A percentile compares a stretch with the other conserved stretches of the same genome.
Evolutionary conservation across 2,329 filamentous ascomycete genomes (phyloP).

Genomic region (Aspergillus nomiae): DNA sequence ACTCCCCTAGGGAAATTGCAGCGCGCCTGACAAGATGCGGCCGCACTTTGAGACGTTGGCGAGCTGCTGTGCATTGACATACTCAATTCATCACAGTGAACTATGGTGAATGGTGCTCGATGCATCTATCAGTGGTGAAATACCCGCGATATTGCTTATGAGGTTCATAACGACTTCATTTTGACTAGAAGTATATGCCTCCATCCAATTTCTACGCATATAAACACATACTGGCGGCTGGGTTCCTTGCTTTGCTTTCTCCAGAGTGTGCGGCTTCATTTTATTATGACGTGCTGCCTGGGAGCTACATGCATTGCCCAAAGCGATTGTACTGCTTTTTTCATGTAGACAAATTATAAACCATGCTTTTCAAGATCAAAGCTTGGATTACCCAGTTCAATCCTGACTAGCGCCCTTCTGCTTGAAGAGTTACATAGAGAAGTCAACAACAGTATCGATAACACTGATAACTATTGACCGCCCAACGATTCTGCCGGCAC

Average conservation of each 20-base stretch:
- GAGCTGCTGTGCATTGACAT: neutral
- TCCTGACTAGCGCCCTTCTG: neutral
- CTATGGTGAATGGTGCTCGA: neutral
- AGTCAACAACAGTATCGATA: neutral
- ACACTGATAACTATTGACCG: slow-evolving; percentile 19
- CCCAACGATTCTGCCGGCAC: slow-evolving; percentile 19
- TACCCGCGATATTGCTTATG: neutral
- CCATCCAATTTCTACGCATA: neutral
- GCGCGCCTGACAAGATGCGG: neutral
- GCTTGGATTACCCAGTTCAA: neutral
- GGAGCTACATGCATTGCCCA: neutral
- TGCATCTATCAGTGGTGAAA: neutral
- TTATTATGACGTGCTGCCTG: neutral
- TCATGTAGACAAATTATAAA: neutral
- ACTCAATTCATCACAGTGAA: neutral
- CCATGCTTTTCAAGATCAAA: neutral
- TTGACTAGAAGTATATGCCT: neutral
- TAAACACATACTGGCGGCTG: neutral
- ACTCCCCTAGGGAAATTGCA: neutral
- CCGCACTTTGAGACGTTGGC: neutral
- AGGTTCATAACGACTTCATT: neutral
- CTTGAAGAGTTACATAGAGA: neutral
- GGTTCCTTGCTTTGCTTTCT: neutral
- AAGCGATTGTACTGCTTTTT: neutral
- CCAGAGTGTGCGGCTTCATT: neutral